Evolutionary conservation across 495 filamentous ascomycete species (phyloP), one percentile per base, ranked within the genome.

Genomic region (Daldinia bambusicola): DNA sequence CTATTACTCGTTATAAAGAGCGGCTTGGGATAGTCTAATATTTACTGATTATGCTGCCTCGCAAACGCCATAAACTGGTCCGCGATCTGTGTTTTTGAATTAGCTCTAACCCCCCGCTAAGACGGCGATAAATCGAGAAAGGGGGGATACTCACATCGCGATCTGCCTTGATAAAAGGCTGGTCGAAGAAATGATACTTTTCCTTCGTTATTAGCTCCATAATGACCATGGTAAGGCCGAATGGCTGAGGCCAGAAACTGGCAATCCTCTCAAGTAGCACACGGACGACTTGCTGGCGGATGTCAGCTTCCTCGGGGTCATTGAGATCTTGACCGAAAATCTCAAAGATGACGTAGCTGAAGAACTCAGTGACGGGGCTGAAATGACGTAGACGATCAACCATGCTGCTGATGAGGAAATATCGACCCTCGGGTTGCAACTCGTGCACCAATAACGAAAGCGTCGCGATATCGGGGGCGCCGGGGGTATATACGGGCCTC

Each of bases 191-290:
- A 72, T 88, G 86, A 74, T 93, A 94, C 72, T 87, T 91, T 48
- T 90, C 89, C 75, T 97, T 98, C 82, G 97, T 95, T 62, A 97
- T 84, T 51, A 99, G 84, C 81, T 98, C 96, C 50, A 96, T 81
- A 55, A 96, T 85, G 20, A 93, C 97, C 63, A 97, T 90, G 78
- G 98, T 92, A 43, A 98, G 80, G 14, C 95, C 95, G 95, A 95
- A 99, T 13, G 95, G 94, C 77, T 98, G 96, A 34, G 95, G 95
- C 77, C 94, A 93, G 78, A 92, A 93, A 16, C 94, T 93, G 56
- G 95, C 88, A 55, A 97, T 80, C 41, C 95, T 86, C 83, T 99
- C 95, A 5, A 98, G 79, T 48, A 98, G 80, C 48, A 98, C 89
- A 26, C 94, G 88, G 48, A 92, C 92, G 68, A 98, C 92, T 78